These are phyloP conservation scores for Ophiocordyceps unilateralis DNA, from an alignment of 2,329 filamentous ascomycete species.

Conservation along the genomic window DNA sequence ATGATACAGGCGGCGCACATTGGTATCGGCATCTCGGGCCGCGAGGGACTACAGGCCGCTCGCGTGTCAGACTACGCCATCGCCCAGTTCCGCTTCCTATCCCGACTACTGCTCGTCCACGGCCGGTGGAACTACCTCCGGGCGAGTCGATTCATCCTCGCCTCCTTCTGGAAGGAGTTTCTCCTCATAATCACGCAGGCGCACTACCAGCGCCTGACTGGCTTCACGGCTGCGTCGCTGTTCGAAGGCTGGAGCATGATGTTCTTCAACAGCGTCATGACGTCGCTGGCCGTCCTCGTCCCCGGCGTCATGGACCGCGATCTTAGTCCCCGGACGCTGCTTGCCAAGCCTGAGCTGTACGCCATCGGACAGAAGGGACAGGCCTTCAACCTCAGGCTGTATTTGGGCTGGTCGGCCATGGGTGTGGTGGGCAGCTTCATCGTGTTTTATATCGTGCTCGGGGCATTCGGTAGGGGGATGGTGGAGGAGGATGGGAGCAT, in stretches of 20 bases:
- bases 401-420: constrained; percentile 61
- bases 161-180: constrained; percentile 80
- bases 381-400: constrained; percentile 60
- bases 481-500: constrained; percentile 46
- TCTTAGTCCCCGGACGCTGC: constrained; percentile 60
- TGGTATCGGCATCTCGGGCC: constrained; percentile 79
- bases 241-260: constrained; percentile 78
- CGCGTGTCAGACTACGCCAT: constrained; percentile 85
- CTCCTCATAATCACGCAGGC: constrained; percentile 77
- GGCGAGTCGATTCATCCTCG: constrained; percentile 75
- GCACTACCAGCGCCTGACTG: constrained; percentile 65
- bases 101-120: constrained; percentile 68
- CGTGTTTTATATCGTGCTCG: constrained; percentile 49
- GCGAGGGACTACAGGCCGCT: constrained; percentile 79
- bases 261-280: constrained; percentile 90
- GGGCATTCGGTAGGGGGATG: constrained; percentile 28
- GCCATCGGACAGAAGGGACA: constrained; percentile 55
- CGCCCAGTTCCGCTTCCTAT: constrained; percentile 75
- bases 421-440: constrained; percentile 56
- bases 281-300: constrained; percentile 72
- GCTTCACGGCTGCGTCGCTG: constrained; percentile 78
- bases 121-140: constrained; percentile 83
- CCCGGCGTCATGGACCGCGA: constrained; percentile 92
- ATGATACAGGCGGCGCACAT: constrained; percentile 85
- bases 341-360: constrained; percentile 90